Conservation (phyloP, 2,329 filamentous ascomycete genomes). For the Dothideomycetes sp. region DNA sequence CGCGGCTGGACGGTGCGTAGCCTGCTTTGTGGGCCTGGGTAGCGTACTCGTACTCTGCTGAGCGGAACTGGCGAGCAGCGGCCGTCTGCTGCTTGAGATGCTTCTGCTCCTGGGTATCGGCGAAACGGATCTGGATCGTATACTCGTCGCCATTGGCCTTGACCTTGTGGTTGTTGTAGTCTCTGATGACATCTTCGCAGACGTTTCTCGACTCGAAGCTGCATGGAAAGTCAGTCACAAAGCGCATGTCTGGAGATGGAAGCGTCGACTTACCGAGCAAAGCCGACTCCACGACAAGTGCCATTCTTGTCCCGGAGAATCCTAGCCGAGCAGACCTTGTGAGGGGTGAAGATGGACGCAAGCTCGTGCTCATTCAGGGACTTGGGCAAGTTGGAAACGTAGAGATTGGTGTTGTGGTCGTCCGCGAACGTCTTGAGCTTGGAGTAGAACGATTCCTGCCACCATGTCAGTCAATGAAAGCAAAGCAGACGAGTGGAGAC, state of each 20-base stretch:
- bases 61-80: conserved; percentile 88
- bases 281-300: conserved; percentile 92
- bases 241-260: conserved; percentile 14
- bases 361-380: conserved; percentile 81
- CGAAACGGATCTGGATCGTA: conserved; percentile 87
- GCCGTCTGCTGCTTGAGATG: conserved; percentile 92
- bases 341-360: conserved; percentile 67
- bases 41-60: conserved; percentile 67
- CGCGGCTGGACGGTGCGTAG: conserved; percentile 13
- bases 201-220: conserved; percentile 86
- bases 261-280: conserved; percentile 64
- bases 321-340: conserved; percentile 83
- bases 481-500: not conserved
- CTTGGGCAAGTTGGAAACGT: conserved; percentile 94
- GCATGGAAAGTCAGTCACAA: conserved; percentile 11
- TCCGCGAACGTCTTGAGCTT: conserved; percentile 95
- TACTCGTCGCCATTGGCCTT: conserved; percentile 61
- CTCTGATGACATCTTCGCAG: conserved; percentile 79
- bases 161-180: conserved; percentile 64
- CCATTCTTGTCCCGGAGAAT: conserved; percentile 88
- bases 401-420: conserved; percentile 83
- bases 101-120: conserved; percentile 94
- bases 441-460: conserved; percentile 91
- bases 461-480: conserved; percentile 20
- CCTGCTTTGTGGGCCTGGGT: conserved; percentile 25